Evolutionary conservation across 352 stramenopile species (phyloP).

Genomic region (Pythium guiyangense): DNA sequence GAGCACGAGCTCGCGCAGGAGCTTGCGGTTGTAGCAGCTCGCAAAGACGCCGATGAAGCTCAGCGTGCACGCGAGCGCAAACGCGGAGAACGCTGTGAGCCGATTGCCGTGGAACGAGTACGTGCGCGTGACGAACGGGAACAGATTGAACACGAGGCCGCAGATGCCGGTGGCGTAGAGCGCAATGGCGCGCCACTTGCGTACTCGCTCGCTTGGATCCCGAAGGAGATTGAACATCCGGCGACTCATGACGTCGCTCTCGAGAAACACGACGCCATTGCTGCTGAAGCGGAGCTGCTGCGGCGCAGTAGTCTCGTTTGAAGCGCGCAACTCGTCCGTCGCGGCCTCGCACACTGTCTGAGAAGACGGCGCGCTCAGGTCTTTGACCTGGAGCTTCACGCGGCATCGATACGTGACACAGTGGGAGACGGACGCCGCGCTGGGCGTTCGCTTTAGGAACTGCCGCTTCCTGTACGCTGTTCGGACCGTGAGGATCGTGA

Average conservation of each 20-base stretch:
- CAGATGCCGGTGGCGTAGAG: neutral
- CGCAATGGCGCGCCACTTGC: neutral
- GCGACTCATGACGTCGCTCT: neutral
- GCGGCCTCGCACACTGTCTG: neutral
- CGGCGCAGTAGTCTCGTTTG: neutral
- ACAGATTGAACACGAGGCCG: constrained; percentile 1
- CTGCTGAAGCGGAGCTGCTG: constrained; percentile 5
- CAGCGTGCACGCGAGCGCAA: neutral
- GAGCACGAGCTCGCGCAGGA: constrained; percentile 5
- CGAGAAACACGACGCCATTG: neutral
- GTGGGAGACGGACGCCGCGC: constrained; percentile 3
- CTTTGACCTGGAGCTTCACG: constrained; percentile 4
- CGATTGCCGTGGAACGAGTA: neutral
- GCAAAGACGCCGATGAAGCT: constrained; percentile 4
- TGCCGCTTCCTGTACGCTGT: constrained; percentile 13
- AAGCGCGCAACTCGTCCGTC: neutral
- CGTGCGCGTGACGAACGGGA: neutral
- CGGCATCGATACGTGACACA: constrained; percentile 22
- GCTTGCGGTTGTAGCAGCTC: constrained; percentile 1
- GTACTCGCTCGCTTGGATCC: neutral
- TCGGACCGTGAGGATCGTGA: constrained; percentile 9
- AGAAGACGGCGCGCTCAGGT: neutral
- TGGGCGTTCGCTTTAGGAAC: neutral
- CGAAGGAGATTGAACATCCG: neutral
- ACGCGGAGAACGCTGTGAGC: neutral